Evolutionary conservation across 305 asterid genomes (phyloP), one percentile per base, ranked within the genome.

Genomic region (Fraxinus paxiana): DNA sequence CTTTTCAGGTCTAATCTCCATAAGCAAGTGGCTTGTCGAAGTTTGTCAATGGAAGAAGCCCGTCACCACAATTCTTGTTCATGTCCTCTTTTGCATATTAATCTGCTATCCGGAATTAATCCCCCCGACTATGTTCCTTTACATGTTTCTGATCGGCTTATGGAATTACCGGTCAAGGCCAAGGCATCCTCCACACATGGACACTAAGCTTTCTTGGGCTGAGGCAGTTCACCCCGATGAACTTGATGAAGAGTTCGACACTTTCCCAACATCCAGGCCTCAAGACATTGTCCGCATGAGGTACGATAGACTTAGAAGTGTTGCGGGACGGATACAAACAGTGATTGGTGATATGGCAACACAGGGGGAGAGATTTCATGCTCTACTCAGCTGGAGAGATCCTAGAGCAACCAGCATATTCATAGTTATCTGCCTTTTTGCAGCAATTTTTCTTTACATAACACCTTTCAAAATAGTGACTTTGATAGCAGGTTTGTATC

Each of bases 111-210:
- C 92, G 0, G 92, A 90, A 65, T 76, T 89, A 28, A 85, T 90
- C 80, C 87, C 88, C 31, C 94, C 94, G 3, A 86, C 91, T 0
- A 61, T 67, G 0, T 89, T 87, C 77, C 89, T 90, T 34, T 89
- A 87, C 88, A 82, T 89, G 88, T 85, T 84, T 67, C 69, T 87
- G 6, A 87, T 90, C 7, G 92, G 92, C 20, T 6, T 89, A 15
- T 90, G 92, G 94, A 85, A 88, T 56, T 88, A 72, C 56, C 61
- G 88, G 61, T 75, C 34, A 13, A 77, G 90, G 56, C 89, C 88
- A 1, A 81, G 88, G 34, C 91, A 89, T 72, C 94, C 94, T 22
- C 91, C 87, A 0, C 94, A 89, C 80, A 89, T 90, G 92, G 94
- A 90, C 82, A 79, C 94, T 0, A 84, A 79, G 61, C 82, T 89